Conservation (phyloP, 345 rosid genomes). For the Eucalyptus guilfoylei region DNA sequence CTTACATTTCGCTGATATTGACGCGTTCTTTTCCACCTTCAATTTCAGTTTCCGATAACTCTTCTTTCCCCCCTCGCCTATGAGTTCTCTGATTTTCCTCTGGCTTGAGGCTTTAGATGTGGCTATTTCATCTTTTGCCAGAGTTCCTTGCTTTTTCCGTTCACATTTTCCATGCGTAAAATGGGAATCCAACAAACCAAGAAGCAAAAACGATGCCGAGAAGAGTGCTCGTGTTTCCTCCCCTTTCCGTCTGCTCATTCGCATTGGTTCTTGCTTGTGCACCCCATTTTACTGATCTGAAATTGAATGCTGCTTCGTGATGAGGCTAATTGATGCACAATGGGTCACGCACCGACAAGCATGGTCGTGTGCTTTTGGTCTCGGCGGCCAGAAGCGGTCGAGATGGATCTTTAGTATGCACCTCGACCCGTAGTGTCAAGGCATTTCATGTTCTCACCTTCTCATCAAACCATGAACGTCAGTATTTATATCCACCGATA, state of each 20-base stretch:
- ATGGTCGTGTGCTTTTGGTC: not conserved
- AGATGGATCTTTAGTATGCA: not conserved
- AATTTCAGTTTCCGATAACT: not conserved
- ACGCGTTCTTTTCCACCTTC: not conserved
- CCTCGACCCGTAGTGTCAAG: not conserved
- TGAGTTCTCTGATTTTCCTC: not conserved
- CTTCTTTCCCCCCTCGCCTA: not conserved
- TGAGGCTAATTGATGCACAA: not conserved
- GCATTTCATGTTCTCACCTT: not conserved
- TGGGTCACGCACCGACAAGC: not conserved
- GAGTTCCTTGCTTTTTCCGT: not conserved
- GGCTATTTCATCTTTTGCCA: not conserved
- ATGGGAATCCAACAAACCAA: not conserved
- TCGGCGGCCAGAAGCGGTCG: not conserved
- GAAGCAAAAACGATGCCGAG: not conserved
- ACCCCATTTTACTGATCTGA: not conserved
- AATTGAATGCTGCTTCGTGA: not conserved
- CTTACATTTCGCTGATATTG: not conserved
- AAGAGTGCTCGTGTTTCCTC: not conserved
- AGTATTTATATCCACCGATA: not conserved
- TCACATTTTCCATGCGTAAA: not conserved
- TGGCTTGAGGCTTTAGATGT: not conserved
- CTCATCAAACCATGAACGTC: not conserved
- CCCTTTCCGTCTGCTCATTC: not conserved
- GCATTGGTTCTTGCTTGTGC: not conserved